Evolutionary conservation across 129 eudicot species (phyloP).

Genomic region (Pittosporum tobira): DNA sequence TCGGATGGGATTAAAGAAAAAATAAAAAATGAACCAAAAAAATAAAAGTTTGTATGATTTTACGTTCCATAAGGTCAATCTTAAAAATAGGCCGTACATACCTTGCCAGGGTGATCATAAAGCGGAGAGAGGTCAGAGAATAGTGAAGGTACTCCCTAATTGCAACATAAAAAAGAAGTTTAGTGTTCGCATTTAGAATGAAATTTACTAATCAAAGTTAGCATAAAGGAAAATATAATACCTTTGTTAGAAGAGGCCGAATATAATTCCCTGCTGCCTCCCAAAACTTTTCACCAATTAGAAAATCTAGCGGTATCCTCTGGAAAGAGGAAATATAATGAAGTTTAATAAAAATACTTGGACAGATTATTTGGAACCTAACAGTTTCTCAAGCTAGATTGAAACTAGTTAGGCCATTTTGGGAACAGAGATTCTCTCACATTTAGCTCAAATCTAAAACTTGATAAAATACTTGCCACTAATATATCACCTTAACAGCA

Average conservation of each 20-base stretch:
- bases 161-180: slow-evolving; percentile 11
- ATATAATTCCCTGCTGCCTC: slow-evolving; percentile 74
- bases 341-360: not conserved
- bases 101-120: slow-evolving; percentile 93
- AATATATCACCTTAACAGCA: slow-evolving; percentile 77
- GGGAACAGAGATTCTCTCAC: too few relatives aligned
- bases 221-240: slow-evolving; percentile 11
- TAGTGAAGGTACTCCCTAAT: slow-evolving; percentile 92
- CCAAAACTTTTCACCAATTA: slow-evolving; percentile 58
- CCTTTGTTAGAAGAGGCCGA: slow-evolving; percentile 80
- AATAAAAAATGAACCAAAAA: too few relatives aligned
- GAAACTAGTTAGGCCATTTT: not conserved
- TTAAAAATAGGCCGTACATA: slow-evolving; percentile 24
- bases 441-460: too few relatives aligned
- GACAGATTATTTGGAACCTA: not conserved
- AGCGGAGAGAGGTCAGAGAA: slow-evolving; percentile 99
- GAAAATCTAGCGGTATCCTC: slow-evolving; percentile 96
- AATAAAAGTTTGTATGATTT: not conserved
- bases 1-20: too few relatives aligned
- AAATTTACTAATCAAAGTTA: slow-evolving; percentile 4
- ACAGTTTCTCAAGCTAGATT: not conserved
- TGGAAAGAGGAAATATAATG: slow-evolving; percentile 18
- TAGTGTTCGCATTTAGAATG: slow-evolving; percentile 10
- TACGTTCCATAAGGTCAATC: not conserved
- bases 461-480: too few relatives aligned